A percentile compares a stretch with the other conserved stretches of the same genome.
Conservation (phyloP, 192 early-diverging fungal species). For the Geosiphon pyriformis region DNA sequence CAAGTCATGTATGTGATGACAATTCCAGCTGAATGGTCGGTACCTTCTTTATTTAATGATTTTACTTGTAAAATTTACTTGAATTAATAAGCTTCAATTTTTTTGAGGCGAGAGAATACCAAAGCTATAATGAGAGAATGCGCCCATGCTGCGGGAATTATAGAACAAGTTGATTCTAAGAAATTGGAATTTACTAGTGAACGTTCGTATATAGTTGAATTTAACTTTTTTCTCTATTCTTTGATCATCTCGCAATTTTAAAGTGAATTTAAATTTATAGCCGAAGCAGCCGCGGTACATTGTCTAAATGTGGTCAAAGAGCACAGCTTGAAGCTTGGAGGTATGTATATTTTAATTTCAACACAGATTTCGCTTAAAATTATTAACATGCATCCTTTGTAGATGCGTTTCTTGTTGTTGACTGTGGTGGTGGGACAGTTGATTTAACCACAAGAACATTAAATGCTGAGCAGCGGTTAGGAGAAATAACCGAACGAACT, state of each 20-base stretch:
- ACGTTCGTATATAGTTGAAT: neutral
- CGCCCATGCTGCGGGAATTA: neutral
- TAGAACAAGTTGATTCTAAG: neutral
- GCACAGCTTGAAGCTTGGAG: neutral
- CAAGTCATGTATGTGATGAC: neutral
- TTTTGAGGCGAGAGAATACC: neutral
- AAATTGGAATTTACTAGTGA: conserved; percentile 3
- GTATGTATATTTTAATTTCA: neutral
- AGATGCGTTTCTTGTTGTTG: conserved; percentile 50
- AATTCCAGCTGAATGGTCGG: conserved; percentile 3
- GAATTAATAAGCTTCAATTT: too few relatives aligned
- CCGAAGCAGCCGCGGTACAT: conserved; percentile 21
- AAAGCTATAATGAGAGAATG: conserved; percentile 8
- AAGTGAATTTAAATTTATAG: neutral
- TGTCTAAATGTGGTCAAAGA: conserved; percentile 6
- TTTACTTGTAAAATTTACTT: too few relatives aligned
- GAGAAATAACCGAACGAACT: conserved; percentile 48
- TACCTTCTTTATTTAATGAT: too few relatives aligned
- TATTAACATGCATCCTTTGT: neutral
- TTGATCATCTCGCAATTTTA: neutral
- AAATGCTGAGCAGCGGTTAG: conserved; percentile 29
- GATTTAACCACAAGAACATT: conserved; percentile 43
- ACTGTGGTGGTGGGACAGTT: conserved; percentile 57
- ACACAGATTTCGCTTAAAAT: neutral
- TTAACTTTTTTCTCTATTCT: too few relatives aligned